A percentile compares a stretch with the other conserved stretches of the same genome.
Conservation (phyloP, 768 basidiomycete species). For the Lepiota venenata region DNA sequence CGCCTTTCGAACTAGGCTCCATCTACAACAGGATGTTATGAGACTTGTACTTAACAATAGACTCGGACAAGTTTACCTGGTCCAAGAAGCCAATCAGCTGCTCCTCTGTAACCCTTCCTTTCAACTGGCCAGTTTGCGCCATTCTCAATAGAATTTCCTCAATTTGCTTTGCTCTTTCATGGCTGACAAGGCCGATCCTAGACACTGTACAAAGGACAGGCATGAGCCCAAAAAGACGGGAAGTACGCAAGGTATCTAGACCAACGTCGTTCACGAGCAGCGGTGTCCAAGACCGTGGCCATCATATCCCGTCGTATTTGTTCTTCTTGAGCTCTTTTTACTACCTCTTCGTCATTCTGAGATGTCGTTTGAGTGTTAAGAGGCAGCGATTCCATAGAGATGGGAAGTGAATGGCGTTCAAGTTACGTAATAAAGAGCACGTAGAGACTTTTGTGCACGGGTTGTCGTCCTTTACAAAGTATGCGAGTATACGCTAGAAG, state of each 20-base stretch:
- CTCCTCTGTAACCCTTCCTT: constrained; percentile 70
- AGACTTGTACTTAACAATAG: not conserved
- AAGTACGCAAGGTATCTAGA: constrained; percentile 12
- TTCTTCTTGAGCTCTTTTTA: constrained; percentile 63
- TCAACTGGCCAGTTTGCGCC: constrained; percentile 80
- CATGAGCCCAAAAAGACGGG: constrained; percentile 1
- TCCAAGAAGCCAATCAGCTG: constrained; percentile 86
- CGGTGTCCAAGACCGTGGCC: constrained; percentile 70
- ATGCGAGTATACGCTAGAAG: too few species aligned
- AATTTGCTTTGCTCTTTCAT: constrained; percentile 76
- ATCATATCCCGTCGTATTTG: constrained; percentile 75
- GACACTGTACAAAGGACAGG: constrained; percentile 50
- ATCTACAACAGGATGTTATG: constrained; percentile 11
- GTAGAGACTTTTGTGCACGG: too few species aligned
- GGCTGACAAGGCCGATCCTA: constrained; percentile 84
- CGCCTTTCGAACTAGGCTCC: constrained; percentile 49
- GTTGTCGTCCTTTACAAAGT: too few species aligned
- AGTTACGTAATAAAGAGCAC: not conserved
- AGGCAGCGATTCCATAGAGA: constrained; percentile 7
- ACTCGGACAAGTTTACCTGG: constrained; percentile 51
- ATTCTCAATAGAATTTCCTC: constrained; percentile 76
- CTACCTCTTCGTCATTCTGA: constrained; percentile 42
- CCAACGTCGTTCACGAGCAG: constrained; percentile 79
- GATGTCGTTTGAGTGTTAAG: not conserved
- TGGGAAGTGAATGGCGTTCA: not conserved